Percentiles rank a stretch among this genome's conserved stretches.
Conservation (phyloP, 345 rosid genomes). For the Aurinia saxatilis region DNA sequence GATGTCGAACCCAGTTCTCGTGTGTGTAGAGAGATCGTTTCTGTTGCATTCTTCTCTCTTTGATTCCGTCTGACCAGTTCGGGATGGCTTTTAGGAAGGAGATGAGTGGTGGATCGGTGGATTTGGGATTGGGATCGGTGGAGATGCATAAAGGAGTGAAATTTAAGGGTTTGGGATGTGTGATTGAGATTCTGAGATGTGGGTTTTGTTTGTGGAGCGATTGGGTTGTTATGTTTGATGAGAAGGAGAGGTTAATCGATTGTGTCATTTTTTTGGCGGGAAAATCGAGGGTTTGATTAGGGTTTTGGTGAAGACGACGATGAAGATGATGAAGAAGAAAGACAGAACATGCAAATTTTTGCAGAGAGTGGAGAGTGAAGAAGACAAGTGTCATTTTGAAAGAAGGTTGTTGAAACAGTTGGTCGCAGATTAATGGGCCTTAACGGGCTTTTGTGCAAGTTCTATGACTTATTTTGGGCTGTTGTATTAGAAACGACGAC, state of each 20-base stretch:
- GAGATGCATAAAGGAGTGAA: slow-evolving; percentile 30
- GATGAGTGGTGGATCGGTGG: slow-evolving; percentile 23
- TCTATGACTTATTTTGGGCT: background rate
- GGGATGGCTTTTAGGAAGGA: slow-evolving; percentile 67
- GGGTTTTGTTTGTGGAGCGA: slow-evolving; percentile 19
- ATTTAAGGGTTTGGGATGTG: slow-evolving; percentile 10
- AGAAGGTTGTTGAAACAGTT: slow-evolving; percentile 21
- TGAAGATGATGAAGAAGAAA: background rate
- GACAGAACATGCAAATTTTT: slow-evolving; percentile 11
- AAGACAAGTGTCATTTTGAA: background rate
- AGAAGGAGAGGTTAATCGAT: slow-evolving; percentile 29
- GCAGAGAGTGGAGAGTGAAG: slow-evolving; percentile 2
- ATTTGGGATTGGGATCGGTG: slow-evolving; percentile 22
- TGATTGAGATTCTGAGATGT: slow-evolving; percentile 27
- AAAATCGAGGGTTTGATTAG: slow-evolving; percentile 26
- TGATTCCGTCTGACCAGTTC: slow-evolving; percentile 74
- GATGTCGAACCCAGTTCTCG: slow-evolving; percentile 74
- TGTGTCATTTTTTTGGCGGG: slow-evolving; percentile 44
- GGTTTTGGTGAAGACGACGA: slow-evolving; percentile 24
- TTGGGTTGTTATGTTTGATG: slow-evolving; percentile 34
- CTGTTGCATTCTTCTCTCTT: slow-evolving; percentile 77
- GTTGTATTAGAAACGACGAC: background rate
- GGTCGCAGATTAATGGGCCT: background rate
- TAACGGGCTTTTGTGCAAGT: background rate
- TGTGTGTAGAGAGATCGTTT: slow-evolving; percentile 74